A percentile compares a stretch with the other conserved stretches of the same genome.
These are phyloP conservation scores for Erythrophleum ivorense DNA, from an alignment of 331 rosid species.

Conservation along the genomic window DNA sequence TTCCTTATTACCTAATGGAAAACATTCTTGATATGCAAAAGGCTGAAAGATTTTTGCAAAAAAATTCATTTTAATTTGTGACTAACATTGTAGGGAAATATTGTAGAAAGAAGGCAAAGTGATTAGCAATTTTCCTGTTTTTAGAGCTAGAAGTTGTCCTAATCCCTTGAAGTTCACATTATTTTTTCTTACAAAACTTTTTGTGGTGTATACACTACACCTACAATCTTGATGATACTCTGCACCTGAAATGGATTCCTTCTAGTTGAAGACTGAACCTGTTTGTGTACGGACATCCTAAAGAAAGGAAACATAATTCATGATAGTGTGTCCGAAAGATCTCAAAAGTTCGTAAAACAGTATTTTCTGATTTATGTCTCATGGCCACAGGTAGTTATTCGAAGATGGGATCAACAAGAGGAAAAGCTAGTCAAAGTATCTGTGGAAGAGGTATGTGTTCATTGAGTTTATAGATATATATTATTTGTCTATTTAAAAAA, in stretches of 20 bases:
- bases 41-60: neutral
- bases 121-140: slow-evolving; percentile 3
- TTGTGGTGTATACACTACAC: neutral
- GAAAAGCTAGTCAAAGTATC: slow-evolving; percentile 67
- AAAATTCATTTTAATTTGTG: neutral
- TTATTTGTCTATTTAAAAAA: neutral
- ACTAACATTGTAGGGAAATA: neutral
- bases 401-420: slow-evolving; percentile 75
- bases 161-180: slow-evolving; percentile 10
- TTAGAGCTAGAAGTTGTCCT: neutral
- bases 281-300: slow-evolving; percentile 18
- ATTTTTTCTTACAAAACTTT: neutral
- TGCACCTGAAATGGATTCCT: neutral
- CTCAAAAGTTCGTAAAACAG: neutral
- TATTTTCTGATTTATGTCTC: slow-evolving; percentile 28
- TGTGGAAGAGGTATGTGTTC: slow-evolving; percentile 61
- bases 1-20: slow-evolving; percentile 4
- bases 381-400: slow-evolving; percentile 69
- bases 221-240: slow-evolving; percentile 1
- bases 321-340: neutral
- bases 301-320: slow-evolving; percentile 6
- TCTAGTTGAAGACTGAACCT: slow-evolving; percentile 13
- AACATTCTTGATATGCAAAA: neutral
- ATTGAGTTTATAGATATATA: neutral
- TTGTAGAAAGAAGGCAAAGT: neutral